Evolutionary conservation across 2,329 filamentous ascomycete species (phyloP).

Genomic region (Fusarium pseudograminearum): DNA sequence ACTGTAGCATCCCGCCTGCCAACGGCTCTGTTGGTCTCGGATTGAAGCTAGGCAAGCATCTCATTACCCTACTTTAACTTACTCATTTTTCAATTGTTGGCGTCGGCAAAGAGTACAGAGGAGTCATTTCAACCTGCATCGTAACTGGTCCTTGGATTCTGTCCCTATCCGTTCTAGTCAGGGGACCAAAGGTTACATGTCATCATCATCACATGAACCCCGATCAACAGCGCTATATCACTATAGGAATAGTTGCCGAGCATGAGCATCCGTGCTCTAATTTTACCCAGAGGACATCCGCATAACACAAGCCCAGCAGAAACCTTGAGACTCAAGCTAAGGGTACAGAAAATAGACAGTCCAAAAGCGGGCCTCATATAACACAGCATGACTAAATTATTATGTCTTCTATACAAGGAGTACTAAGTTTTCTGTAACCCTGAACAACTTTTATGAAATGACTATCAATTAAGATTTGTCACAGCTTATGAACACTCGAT

Average conservation of each 20-base stretch:
- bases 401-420: neutral
- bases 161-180: constrained; percentile 34
- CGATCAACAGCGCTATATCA: constrained; percentile 17
- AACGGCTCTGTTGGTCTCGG: constrained; percentile 8
- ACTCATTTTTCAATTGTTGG: constrained; percentile 9
- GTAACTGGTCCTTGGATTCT: constrained; percentile 19
- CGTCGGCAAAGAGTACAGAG: neutral
- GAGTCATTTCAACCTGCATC: constrained; percentile 2
- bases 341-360: neutral
- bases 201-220: constrained; percentile 34
- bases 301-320: neutral
- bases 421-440: neutral
- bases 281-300: constrained; percentile 7
- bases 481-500: neutral
- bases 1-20: constrained; percentile 32
- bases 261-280: constrained; percentile 14
- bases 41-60: constrained; percentile 10
- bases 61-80: constrained; percentile 3
- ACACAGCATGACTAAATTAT: neutral
- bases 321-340: neutral
- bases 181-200: constrained; percentile 28
- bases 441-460: neutral
- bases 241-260: constrained; percentile 34
- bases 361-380: neutral
- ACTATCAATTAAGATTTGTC: neutral